Base-by-base conservation (phyloP, 352 stramenopile genomes). In the Phytopythium cucurbitacearum region DNA sequence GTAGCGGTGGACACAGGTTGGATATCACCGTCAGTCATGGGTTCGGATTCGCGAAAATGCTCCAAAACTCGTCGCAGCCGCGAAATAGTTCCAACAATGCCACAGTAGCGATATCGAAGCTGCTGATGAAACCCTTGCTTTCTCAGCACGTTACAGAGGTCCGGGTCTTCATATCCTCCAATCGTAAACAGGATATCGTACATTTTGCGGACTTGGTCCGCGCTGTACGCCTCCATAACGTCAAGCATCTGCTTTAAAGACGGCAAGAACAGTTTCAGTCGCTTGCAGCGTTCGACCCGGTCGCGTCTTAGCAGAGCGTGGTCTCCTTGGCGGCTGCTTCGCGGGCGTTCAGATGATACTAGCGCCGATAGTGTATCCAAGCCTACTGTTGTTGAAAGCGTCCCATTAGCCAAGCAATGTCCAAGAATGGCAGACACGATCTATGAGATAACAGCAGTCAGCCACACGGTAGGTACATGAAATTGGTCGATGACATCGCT, bases 111-210 rank as follows among this genome's bases (percentile, higher is more conserved):
- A 58, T 83, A 86, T 4, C 69, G 65, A 7, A 64, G 56, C 15
- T 88, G 75, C 57, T 82, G 75, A 40, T 86, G 75, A 40, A 67
- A 83, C 5, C 56, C 53, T 48, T 86, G 71, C 46, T 88, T 88
- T 3, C 75, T 59, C 9, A 86, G 40, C 9, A 64, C 71, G 36
- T 80, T 84, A 47, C 60, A 72, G 32, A 88, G 47, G 33, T 88
- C 74, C 13, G 72, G 12, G 46, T 86, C 75, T 37, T 80, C 69
- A 0, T 57, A 48, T 0, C 70, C 72, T n/a, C 64, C 74, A 3
- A 85, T 66, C 5, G 59, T 53, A 21, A 82, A 84, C 4, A 88
- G 59, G 33, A 86, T 45, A n/a, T 76, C 57, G 55, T 85, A 88
- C 21, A 84, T 62, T 47, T 75, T 59, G 3, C 77, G 63, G 47